Percentiles rank a stretch among this genome's conserved stretches.
Evolutionary conservation across 768 basidiomycete species (phyloP).

Genomic region (Amylocystis lapponica): DNA sequence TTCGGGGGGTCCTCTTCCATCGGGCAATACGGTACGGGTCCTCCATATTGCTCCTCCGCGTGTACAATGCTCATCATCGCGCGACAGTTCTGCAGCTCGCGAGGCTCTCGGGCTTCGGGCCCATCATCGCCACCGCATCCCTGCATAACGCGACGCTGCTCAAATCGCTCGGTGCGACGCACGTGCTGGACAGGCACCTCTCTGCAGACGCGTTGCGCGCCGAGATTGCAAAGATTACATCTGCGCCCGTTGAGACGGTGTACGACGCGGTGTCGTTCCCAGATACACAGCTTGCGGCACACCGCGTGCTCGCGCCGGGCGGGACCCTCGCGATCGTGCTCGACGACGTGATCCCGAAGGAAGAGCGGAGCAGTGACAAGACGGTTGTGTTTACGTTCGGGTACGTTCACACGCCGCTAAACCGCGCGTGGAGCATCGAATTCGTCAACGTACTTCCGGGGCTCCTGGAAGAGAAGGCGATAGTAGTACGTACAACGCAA

Average conservation of each 20-base stretch:
- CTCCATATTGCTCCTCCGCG: not conserved
- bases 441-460: constrained; percentile 10
- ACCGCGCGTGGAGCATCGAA: constrained; percentile 12
- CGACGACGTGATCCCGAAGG: constrained; percentile 4
- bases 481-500: constrained; percentile 22
- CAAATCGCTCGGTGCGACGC: constrained; percentile 4
- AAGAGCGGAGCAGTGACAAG: constrained; percentile 3
- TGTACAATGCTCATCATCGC: not conserved
- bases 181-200: not conserved
- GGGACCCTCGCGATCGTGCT: constrained; percentile 10
- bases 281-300: constrained; percentile 8
- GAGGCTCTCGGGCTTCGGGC: constrained; percentile 24
- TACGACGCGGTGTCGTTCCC: constrained; percentile 19
- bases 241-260: constrained; percentile 13
- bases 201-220: not conserved
- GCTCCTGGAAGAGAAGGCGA: constrained; percentile 8
- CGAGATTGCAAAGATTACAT: not conserved
- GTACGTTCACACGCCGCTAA: constrained; percentile 1
- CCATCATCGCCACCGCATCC: constrained; percentile 25
- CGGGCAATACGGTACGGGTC: constrained; percentile 18
- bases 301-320: constrained; percentile 11
- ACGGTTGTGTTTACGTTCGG: not conserved
- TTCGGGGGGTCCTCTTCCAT: constrained; percentile 20
- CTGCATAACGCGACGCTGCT: constrained; percentile 14
- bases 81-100: constrained; percentile 18